Conservation (phyloP, 108 stramenopile species). For the Cyclotella sp. region DNA sequence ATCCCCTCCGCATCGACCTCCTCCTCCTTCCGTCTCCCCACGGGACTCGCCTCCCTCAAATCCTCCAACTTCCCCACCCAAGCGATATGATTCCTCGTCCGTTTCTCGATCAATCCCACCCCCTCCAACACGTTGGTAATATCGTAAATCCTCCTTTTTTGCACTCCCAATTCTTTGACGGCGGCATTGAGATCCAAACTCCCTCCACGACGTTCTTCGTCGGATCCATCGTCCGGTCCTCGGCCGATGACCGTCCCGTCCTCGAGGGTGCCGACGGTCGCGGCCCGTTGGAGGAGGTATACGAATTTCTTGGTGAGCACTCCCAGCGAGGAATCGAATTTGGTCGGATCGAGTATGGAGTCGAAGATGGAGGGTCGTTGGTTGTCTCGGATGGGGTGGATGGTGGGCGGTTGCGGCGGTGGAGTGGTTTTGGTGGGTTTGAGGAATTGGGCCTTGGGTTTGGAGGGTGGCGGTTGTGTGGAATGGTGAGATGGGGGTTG, state of each 20-base stretch:
- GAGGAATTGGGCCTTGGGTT: constrained; percentile 10
- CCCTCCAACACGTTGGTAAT: constrained; percentile 97
- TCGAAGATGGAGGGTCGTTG: background rate
- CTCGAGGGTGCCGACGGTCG: constrained; percentile 48
- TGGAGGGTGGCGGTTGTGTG: background rate
- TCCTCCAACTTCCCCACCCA: constrained; percentile 58
- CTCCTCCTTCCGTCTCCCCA: background rate
- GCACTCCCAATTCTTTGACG: constrained; percentile 81
- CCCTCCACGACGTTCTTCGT: constrained; percentile 10
- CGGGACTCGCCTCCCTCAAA: constrained; percentile 2
- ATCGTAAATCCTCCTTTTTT: constrained; percentile 95
- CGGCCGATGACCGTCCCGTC: constrained; percentile 37
- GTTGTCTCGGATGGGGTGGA: background rate
- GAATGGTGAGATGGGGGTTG: background rate
- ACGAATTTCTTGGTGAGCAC: constrained; percentile 93
- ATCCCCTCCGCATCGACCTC: background rate
- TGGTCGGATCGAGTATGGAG: constrained; percentile 7
- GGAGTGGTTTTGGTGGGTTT: background rate
- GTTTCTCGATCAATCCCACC: constrained; percentile 88
- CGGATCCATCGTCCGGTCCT: constrained; percentile 25
- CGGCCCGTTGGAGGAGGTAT: constrained; percentile 66
- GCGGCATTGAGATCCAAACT: constrained; percentile 92
- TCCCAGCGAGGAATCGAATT: constrained; percentile 91
- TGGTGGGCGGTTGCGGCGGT: background rate
- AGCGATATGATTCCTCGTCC: constrained; percentile 90